Evolutionary conservation across 345 rosid genomes (phyloP).

Genomic region (Cardiospermum halicacabum): DNA sequence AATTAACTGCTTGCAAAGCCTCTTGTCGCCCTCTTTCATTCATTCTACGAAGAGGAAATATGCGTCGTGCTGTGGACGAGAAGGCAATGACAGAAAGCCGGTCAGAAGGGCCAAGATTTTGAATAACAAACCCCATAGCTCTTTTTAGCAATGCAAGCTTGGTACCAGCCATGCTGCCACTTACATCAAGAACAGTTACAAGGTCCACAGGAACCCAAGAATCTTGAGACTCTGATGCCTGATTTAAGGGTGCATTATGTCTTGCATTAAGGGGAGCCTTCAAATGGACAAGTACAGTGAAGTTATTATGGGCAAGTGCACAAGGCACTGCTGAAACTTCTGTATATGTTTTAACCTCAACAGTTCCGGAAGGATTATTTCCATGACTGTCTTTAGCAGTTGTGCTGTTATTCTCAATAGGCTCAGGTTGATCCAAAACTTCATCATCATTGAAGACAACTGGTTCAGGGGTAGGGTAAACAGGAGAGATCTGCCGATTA

Average conservation of each 20-base stretch:
- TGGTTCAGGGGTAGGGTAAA: conserved; percentile 57
- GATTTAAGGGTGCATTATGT: conserved; percentile 15
- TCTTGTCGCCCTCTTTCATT: conserved; percentile 70
- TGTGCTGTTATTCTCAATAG: conserved; percentile 15
- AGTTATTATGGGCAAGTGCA: conserved; percentile 50
- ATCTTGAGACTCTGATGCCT: conserved; percentile 20
- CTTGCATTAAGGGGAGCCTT: conserved; percentile 60
- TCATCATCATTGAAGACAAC: conserved; percentile 77
- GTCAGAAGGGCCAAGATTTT: conserved; percentile 87
- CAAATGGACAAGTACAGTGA: conserved; percentile 71
- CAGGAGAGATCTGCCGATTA: conserved; percentile 44
- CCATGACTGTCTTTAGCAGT: conserved; percentile 20
- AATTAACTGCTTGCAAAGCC: conserved; percentile 82
- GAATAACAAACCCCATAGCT: conserved; percentile 98
- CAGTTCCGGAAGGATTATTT: conserved; percentile 24
- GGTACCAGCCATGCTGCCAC: conserved; percentile 99
- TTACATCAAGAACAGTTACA: conserved; percentile 93
- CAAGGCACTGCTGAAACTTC: conserved; percentile 61
- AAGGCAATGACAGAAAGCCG: conserved; percentile 91
- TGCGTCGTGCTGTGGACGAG: conserved; percentile 82
- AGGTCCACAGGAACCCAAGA: conserved; percentile 89
- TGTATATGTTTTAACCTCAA: conserved; percentile 60
- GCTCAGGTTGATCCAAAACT: conserved; percentile 38
- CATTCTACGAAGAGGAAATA: conserved; percentile 84
- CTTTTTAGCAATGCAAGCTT: conserved; percentile 88